A percentile compares a stretch with the other conserved stretches of the same genome.
phyloP scores from a whole-genome alignment of 805 yeast genomes.

The Pichia scutulata region DNA sequence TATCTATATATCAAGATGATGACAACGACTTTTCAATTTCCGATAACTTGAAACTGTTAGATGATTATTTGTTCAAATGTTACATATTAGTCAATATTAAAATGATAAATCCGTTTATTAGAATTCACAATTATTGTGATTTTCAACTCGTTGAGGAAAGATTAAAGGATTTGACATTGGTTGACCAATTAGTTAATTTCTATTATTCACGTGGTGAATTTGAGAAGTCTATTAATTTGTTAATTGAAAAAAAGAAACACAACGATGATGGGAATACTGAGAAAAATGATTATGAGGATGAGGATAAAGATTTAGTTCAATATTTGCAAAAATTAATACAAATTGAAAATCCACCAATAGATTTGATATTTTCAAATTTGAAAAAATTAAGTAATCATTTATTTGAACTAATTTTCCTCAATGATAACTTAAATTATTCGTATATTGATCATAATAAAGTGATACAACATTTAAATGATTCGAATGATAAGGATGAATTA shows the following conservation, averaged over 20 bases:
- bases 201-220: constrained; percentile 59
- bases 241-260: constrained; percentile 30
- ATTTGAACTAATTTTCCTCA: constrained; percentile 51
- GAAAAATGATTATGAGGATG: not conserved
- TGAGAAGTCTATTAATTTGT: constrained; percentile 55
- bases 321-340: constrained; percentile 48
- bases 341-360: constrained; percentile 34
- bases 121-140: constrained; percentile 71
- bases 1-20: constrained; percentile 29
- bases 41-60: constrained; percentile 43
- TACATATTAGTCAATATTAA: constrained; percentile 63
- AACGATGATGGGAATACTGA: not conserved
- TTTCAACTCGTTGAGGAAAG: constrained; percentile 50
- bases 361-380: constrained; percentile 50
- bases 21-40: constrained; percentile 14
- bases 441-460: constrained; percentile 30
- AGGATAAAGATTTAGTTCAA: not conserved
- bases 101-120: constrained; percentile 72
- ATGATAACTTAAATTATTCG: constrained; percentile 47
- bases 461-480: constrained; percentile 38
- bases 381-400: constrained; percentile 23
- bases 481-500: constrained; percentile 22
- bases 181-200: constrained; percentile 70
- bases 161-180: constrained; percentile 40
- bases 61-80: constrained; percentile 69